Evolutionary conservation across 2,329 filamentous ascomycete genomes (phyloP).

Genomic region (Boeremia lycopersici): DNA sequence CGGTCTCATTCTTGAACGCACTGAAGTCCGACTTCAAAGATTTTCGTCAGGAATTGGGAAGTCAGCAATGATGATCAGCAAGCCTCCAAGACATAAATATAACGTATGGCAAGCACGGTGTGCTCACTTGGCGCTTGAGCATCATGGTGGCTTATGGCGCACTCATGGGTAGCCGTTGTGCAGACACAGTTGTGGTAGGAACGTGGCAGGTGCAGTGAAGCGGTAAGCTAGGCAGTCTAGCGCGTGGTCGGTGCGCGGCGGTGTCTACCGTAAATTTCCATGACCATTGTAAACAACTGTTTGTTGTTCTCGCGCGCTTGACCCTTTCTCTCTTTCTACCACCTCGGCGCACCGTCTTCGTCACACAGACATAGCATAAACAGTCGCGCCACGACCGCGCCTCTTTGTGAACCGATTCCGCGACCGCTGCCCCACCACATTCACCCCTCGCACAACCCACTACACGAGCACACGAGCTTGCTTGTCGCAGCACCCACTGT

Average conservation of each 20-base stretch:
- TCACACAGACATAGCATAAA: conserved; percentile 13
- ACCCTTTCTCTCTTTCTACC: conserved; percentile 22
- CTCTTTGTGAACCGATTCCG: conserved; percentile 1
- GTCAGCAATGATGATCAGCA: too few species aligned
- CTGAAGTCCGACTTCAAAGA: too few species aligned
- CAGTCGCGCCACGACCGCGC: conserved; percentile 11
- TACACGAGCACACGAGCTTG: conserved; percentile 41
- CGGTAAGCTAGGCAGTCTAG: conserved; percentile 10
- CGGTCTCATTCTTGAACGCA: too few species aligned
- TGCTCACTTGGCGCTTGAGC: too few species aligned
- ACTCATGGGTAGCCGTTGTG: not conserved
- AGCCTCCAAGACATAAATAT: too few species aligned
- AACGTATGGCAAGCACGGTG: too few species aligned
- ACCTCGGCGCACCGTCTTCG: conserved; percentile 1
- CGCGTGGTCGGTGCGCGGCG: conserved; percentile 10
- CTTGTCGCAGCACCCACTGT: conserved; percentile 11
- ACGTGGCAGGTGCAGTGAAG: conserved; percentile 13
- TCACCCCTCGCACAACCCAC: conserved; percentile 25
- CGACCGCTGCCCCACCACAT: conserved; percentile 24
- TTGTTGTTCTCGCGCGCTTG: conserved; percentile 27
- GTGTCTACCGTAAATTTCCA: conserved; percentile 26
- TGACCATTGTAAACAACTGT: conserved; percentile 33
- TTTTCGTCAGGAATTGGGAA: too few species aligned
- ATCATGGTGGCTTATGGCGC: too few species aligned
- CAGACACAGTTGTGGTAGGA: conserved; percentile 5